Evolutionary conservation across 257 asterid species (phyloP), one percentile per base, ranked within the genome.

Genomic region (Rubia yunnanensis): DNA sequence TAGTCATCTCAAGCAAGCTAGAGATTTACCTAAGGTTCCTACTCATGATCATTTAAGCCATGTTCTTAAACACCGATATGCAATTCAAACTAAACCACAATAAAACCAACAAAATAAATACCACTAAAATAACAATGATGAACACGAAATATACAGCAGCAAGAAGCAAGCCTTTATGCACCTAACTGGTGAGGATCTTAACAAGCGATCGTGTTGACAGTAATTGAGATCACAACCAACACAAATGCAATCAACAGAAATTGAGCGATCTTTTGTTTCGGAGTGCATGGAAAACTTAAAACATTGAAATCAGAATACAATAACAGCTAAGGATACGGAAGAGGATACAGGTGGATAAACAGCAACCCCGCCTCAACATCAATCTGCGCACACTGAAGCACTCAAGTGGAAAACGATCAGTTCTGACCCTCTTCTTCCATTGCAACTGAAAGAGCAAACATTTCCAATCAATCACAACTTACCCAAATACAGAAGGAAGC

Each of bases 291-390:
- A 31, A 71, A 13, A 23, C 24, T 28, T 3, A 57, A 66, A 72
- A 54, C 63, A 28, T 24, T 20, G 41, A 7, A 9, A 5, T 60
- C 27, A 50, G 41, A 73, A 50, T 27, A 39, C 60, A 55, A 67
- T 24, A 50, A 32, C 28, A 67, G 59, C 31, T 56, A 80, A 91
- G 98, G 98, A 91, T 91, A 91, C 89, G 74, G 76, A 77, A 76
- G 74, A 88, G 98, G 96, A 91, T 91, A 88, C 94, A 73, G 82
- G 76, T 64, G 74, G 83, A 80, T 68, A 78, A 76, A 77, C 84
- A 38, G 85, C 83, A 72, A 74, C 76, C 80, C 77, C 90, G 63
- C 82, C 67, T 68, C 46, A 80, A 73, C 84, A 73, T 76, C 83
- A 73, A 61, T 84, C 90, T 83, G 95, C 89, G 78, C 78, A 69